Percentiles rank a stretch among this genome's conserved stretches.
Conservation (phyloP, 2,329 filamentous ascomycete species). For the Monilinia laxa region DNA sequence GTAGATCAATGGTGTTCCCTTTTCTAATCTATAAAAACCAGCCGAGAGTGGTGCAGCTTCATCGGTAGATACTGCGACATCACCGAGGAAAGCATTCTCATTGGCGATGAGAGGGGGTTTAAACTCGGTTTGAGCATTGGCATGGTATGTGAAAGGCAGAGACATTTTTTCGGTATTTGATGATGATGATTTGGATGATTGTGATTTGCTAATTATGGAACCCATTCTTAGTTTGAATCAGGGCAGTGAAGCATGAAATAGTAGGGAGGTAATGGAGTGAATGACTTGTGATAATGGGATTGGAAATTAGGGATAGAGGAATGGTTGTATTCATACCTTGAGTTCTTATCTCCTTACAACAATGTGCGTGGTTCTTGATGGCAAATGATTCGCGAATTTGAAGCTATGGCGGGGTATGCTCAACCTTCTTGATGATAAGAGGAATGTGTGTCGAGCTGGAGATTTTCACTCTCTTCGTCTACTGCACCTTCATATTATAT, state of each 20-base stretch:
- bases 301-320: not conserved
- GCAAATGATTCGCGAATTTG: conserved; percentile 14
- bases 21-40: conserved; percentile 62
- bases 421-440: conserved; percentile 25
- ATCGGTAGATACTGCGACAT: conserved; percentile 51
- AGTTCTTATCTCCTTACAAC: conserved; percentile 23
- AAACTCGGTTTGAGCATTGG: conserved; percentile 54
- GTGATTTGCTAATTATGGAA: conserved; percentile 39
- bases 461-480: conserved; percentile 27
- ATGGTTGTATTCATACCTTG: conserved; percentile 26
- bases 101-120: conserved; percentile 62
- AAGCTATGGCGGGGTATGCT: conserved; percentile 19
- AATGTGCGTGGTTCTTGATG: not conserved
- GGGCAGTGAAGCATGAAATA: not conserved
- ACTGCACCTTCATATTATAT: conserved; percentile 17
- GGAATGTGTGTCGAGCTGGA: conserved; percentile 27
- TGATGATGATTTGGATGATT: conserved; percentile 27
- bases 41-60: conserved; percentile 54
- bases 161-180: conserved; percentile 29
- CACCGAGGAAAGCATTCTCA: conserved; percentile 61
- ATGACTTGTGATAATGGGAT: not conserved
- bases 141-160: conserved; percentile 45
- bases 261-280: not conserved
- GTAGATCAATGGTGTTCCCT: conserved; percentile 61
- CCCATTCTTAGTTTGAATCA: conserved; percentile 37